Base-by-base conservation (phyloP, 306 rosid species). In the Castanospermum australe region DNA sequence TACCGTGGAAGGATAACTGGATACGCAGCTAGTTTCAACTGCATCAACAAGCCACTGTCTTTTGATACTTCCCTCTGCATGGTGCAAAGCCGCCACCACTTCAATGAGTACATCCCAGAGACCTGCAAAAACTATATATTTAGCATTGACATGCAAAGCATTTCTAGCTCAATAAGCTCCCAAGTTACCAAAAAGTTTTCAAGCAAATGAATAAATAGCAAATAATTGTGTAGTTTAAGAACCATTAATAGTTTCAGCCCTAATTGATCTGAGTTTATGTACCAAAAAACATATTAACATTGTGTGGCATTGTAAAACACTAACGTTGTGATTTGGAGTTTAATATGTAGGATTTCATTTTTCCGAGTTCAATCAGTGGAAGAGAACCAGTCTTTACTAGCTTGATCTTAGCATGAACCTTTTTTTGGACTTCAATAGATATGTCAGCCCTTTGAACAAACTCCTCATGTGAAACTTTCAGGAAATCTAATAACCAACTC, bases 21-120 rank as follows among this genome's bases (percentile, higher is more conserved):
- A 90, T 17, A 95, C 84, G 7, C 99, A 92, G 86, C 98, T 92
- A 83, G 87, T 87, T 88, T 91, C 98, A n/a, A 86, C 86, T 25
- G 94, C 91, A 75, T 91, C 97, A 81, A 88, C 80, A 70, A 92
- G 89, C 99, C 99, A 95, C 84, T 84, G 96, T 78, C 89, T 86
- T 81, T 82, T 90, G 80, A 90, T 67, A 76, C 87, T 87, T 81
- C 86, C 91, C 85, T 95, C 99, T 51, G 90, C 96, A 47, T 84
- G 85, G 69, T 91, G 87, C 84, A 95, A 81, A 83, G 92, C 96
- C 44, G 86, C 92, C 48, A 83, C 99, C 72, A 95, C 94, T 75
- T 92, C 98, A 73, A 79, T 30, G 36, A 95, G 97, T 73, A 87
- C 71, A 71, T 87, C 89, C 99, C 99, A 95, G 25, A 75, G 65